Evolutionary conservation across 306 rosid species (phyloP).

Genomic region (Castanea mollissima): DNA sequence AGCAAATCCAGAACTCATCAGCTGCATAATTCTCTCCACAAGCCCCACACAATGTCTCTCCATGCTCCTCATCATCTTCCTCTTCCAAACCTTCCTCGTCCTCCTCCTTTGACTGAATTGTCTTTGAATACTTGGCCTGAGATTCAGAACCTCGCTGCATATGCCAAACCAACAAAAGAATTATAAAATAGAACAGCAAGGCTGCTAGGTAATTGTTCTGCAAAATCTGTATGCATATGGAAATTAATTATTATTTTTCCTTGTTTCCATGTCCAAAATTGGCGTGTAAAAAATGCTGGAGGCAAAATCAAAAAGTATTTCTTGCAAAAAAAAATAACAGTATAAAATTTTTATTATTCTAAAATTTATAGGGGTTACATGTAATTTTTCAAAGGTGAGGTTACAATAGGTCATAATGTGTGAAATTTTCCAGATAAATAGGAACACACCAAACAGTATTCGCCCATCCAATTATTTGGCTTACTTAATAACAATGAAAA

Average conservation of each 20-base stretch:
- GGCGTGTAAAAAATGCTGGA: not conserved
- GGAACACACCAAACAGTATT: not conserved
- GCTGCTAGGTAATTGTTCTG: not conserved
- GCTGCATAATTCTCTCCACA: constrained; percentile 72
- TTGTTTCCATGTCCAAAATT: not conserved
- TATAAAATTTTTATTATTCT: not conserved
- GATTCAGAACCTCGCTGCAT: constrained; percentile 62
- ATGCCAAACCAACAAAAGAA: constrained; percentile 24
- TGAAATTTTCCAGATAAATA: not conserved
- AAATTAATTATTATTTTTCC: not conserved
- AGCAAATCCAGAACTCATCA: constrained; percentile 86
- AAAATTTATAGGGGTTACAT: not conserved
- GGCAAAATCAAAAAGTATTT: not conserved
- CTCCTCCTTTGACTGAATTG: constrained; percentile 40
- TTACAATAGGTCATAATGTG: not conserved
- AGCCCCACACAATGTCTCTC: constrained; percentile 71
- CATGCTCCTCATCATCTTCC: constrained; percentile 77
- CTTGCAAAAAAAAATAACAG: not conserved
- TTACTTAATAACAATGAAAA: not conserved
- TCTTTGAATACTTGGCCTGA: constrained; percentile 43
- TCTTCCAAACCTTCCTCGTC: constrained; percentile 56
- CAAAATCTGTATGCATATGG: not conserved
- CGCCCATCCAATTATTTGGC: not conserved
- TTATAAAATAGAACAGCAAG: not conserved
- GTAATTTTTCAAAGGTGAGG: not conserved